Base-by-base conservation (phyloP, 768 basidiomycete genomes). In the Tulasnella sp. region DNA sequence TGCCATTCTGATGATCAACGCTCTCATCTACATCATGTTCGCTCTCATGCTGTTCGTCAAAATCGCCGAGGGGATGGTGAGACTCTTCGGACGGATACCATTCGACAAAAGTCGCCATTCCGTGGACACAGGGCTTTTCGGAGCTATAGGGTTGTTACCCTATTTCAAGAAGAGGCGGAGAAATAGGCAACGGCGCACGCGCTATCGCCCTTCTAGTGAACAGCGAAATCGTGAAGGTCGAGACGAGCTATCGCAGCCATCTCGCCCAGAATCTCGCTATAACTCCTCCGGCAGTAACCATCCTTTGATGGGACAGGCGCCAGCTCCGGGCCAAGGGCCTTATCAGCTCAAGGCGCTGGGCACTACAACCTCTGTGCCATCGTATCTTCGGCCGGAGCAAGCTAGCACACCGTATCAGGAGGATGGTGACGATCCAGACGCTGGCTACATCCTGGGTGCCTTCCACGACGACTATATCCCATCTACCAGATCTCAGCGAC, bases 401-500 rank as follows among this genome's bases (percentile, higher is more conserved):
- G 90, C 89, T 4, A 83, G 88, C 74, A 84, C 85, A 62, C 91
- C 90, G 35, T 92, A 91, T 78, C 84, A 84, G 75, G 90, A 92
- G 77, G 90, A 92, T 52, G 89, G 85, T 75, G 91, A 92, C 73
- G 90, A 90, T 76, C 91, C 91, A 75, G 84, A 82, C 70, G 84
- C 83, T 19, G 90, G 92, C 14, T 90, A 84, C 75, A 97, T 98
- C 77, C 96, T 98, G 93, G 90, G 89, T 47, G 92, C 95, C n/a
- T 96, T 88, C 26, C 80, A 80, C 26, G 84, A 85, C 37, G 76
- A 71, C 41, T 76, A 40, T 71, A 77, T 69, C 77, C 75, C 47
- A 75, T 74, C 67, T 80, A 32, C 76, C 74, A 19, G 69, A 44
- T 75, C 76, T 73, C 81, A 17, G 37, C 37, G 64, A 22, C 66